phyloP scores from a whole-genome alignment of 306 rosid species.

The Potentilla sterilis region DNA sequence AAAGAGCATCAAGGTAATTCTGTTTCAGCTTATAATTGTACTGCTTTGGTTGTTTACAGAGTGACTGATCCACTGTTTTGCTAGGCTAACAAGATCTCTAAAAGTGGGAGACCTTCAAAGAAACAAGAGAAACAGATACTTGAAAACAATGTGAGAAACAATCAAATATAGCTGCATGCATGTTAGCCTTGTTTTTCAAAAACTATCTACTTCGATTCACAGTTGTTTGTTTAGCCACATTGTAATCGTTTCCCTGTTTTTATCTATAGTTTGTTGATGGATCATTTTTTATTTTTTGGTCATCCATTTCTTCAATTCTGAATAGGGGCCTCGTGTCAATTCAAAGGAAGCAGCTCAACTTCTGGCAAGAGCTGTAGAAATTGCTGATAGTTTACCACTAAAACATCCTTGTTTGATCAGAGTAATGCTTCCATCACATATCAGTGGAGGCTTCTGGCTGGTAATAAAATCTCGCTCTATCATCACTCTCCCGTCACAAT shows the following conservation, averaged over 20 bases:
- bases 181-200: not conserved
- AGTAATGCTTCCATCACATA: slow-evolving; percentile 47
- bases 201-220: not conserved
- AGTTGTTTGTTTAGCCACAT: no score
- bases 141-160: not conserved
- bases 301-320: not conserved
- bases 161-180: not conserved
- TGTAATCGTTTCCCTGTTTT: no score
- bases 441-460: slow-evolving; percentile 48
- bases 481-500: not conserved
- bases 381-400: slow-evolving; percentile 30
- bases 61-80: not conserved
- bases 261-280: not conserved
- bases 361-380: slow-evolving; percentile 31
- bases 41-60: not conserved
- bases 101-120: not conserved
- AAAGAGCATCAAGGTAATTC: not conserved
- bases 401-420: slow-evolving; percentile 34
- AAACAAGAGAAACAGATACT: not conserved
- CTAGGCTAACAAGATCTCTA: not conserved
- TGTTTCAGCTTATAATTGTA: not conserved
- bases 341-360: not conserved
- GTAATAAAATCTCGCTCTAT: slow-evolving; percentile 19
- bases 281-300: no score
- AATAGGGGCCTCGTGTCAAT: not conserved